Conservation (phyloP, 2,329 filamentous ascomycete species). For the Cyclaneusma minus region DNA sequence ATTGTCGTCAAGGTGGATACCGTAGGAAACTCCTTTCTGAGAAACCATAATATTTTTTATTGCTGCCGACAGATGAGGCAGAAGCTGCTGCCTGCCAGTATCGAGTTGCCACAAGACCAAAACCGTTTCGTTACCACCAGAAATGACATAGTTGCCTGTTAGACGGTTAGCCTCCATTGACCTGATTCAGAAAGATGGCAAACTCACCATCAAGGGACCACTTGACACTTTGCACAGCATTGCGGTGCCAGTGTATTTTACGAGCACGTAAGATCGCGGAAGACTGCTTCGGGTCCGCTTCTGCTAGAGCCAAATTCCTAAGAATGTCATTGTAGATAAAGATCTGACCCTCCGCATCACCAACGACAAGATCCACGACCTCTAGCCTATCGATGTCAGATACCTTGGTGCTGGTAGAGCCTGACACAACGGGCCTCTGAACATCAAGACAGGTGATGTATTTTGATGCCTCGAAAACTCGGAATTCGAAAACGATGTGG, state of each 20-base stretch:
- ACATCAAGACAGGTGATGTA: constrained; percentile 54
- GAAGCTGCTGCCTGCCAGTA: constrained; percentile 63
- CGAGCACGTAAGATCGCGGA: constrained; percentile 39
- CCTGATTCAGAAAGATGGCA: neutral
- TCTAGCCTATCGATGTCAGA: constrained; percentile 16
- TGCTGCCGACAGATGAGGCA: constrained; percentile 79
- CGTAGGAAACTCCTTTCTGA: constrained; percentile 64
- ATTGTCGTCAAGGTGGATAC: constrained; percentile 78
- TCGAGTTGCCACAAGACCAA: constrained; percentile 89
- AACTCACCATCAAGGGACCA: constrained; percentile 78
- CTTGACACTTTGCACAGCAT: constrained; percentile 67
- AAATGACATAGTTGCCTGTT: constrained; percentile 80
- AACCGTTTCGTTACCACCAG: constrained; percentile 79
- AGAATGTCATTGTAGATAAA: constrained; percentile 69
- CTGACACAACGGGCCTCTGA: constrained; percentile 15
- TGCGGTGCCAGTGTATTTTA: constrained; percentile 82
- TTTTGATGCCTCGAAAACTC: constrained; percentile 42
- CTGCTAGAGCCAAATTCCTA: constrained; percentile 32
- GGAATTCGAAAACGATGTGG: constrained; percentile 38
- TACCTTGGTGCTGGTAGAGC: constrained; percentile 13
- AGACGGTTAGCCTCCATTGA: constrained; percentile 16
- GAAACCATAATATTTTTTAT: constrained; percentile 80
- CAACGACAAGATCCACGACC: constrained; percentile 61
- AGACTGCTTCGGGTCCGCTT: constrained; percentile 19
- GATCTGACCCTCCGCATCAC: constrained; percentile 61